Conservation (phyloP, 2,329 filamentous ascomycete genomes). For the Penicillium sp. region DNA sequence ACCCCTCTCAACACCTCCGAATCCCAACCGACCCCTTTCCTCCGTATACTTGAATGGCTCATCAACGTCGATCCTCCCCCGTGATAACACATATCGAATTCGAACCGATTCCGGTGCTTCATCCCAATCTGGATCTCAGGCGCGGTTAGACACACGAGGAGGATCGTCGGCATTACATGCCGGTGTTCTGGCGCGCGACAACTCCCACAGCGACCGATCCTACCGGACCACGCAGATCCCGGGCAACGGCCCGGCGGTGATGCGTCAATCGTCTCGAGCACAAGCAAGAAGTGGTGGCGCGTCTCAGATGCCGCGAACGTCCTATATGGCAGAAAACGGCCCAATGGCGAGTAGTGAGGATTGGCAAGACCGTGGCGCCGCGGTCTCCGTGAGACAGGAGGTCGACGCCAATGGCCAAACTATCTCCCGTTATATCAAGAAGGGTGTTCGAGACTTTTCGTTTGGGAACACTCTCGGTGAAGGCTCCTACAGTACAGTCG, state of each 20-base stretch:
- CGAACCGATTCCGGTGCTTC: slow-evolving; percentile 60
- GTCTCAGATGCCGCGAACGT: slow-evolving; percentile 41
- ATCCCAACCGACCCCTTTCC: slow-evolving; percentile 48
- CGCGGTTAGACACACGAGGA: slow-evolving; percentile 64
- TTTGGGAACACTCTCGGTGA: slow-evolving; percentile 91
- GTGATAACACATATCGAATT: slow-evolving; percentile 53
- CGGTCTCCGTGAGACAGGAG: slow-evolving; percentile 76
- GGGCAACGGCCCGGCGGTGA: slow-evolving; percentile 64
- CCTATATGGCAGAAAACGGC: slow-evolving; percentile 58
- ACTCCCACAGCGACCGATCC: slow-evolving; percentile 66
- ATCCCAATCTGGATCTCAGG: slow-evolving; percentile 56
- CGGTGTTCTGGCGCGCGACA: slow-evolving; percentile 64
- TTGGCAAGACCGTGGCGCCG: slow-evolving; percentile 95
- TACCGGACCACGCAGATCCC: slow-evolving; percentile 64
- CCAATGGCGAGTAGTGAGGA: slow-evolving; percentile 73
- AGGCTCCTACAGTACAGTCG: slow-evolving; percentile 95
- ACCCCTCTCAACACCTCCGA: slow-evolving; percentile 40
- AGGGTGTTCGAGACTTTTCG: slow-evolving; percentile 93
- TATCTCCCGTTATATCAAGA: slow-evolving; percentile 82
- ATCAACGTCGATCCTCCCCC: slow-evolving; percentile 39
- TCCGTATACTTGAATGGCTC: slow-evolving; percentile 50
- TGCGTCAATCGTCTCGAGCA: slow-evolving; percentile 73
- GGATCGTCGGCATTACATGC: slow-evolving; percentile 59
- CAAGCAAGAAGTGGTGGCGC: slow-evolving; percentile 52
- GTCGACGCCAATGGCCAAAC: slow-evolving; percentile 81